phyloP scores from a whole-genome alignment of 345 rosid genomes.

The Jatropha curcas region DNA sequence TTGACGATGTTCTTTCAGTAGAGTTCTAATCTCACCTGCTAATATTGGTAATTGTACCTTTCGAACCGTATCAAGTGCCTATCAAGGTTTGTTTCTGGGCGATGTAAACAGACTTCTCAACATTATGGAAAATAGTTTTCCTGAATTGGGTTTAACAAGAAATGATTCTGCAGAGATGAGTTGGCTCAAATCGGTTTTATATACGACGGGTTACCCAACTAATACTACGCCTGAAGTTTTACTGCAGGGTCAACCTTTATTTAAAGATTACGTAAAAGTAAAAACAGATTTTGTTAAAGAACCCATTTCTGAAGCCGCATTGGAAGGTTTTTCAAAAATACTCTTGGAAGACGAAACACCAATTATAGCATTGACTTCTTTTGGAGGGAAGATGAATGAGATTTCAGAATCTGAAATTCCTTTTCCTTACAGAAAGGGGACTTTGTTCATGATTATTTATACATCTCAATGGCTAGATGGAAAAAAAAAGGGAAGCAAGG shows the following conservation, averaged over 20 bases:
- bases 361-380: constrained; percentile 17
- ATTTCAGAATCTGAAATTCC: constrained; percentile 21
- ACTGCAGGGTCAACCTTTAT: constrained; percentile 24
- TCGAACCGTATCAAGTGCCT: constrained; percentile 18
- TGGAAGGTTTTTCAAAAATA: constrained; percentile 8
- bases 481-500: neutral
- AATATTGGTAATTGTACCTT: neutral
- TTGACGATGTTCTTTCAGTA: constrained; percentile 24
- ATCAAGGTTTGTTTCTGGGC: constrained; percentile 21
- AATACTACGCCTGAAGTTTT: constrained; percentile 27
- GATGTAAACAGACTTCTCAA: neutral
- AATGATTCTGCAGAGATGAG: constrained; percentile 22
- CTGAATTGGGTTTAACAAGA: constrained; percentile 16
- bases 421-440: constrained; percentile 27
- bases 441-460: constrained; percentile 29
- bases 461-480: constrained; percentile 13
- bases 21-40: constrained; percentile 15
- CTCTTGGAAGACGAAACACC: constrained; percentile 13
- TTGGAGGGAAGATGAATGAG: constrained; percentile 24
- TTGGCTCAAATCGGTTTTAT: constrained; percentile 25
- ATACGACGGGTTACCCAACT: constrained; percentile 9
- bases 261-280: constrained; percentile 20
- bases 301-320: constrained; percentile 20
- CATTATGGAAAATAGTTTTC: constrained; percentile 13
- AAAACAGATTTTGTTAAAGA: constrained; percentile 23